Conservation (phyloP, 2,329 filamentous ascomycete genomes). For the Paracamarosporium sp. region DNA sequence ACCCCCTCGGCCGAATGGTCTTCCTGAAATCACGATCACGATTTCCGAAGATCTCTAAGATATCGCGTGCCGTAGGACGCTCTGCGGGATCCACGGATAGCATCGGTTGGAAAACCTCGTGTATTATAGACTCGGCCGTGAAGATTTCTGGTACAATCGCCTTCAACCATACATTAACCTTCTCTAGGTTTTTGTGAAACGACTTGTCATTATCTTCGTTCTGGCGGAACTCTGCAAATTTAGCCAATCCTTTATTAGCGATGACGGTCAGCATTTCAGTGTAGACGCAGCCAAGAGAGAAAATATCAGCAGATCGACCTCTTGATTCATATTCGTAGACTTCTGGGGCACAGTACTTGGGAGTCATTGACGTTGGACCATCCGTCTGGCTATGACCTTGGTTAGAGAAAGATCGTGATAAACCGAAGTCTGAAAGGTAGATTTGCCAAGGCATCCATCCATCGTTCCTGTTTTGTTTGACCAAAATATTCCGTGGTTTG, state of each 20-base stretch:
- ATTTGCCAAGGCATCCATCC: constrained; percentile 12
- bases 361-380: constrained; percentile 17
- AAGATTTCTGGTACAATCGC: neutral
- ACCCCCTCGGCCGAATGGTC: neutral
- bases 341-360: constrained; percentile 27
- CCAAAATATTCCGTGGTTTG: constrained; percentile 27
- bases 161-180: neutral
- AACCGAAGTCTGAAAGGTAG: constrained; percentile 30
- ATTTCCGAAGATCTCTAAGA: neutral
- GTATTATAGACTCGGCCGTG: too few species aligned
- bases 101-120: neutral
- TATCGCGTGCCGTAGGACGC: neutral
- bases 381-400: constrained; percentile 25
- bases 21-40: too few species aligned
- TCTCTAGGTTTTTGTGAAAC: constrained; percentile 11
- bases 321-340: constrained; percentile 13
- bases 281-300: constrained; percentile 22
- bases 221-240: constrained; percentile 11
- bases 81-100: neutral
- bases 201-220: constrained; percentile 11
- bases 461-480: too few species aligned
- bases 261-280: constrained; percentile 19
- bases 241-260: neutral
- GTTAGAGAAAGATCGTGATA: constrained; percentile 19
- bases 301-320: constrained; percentile 23